Conservation (phyloP, 2,329 filamentous ascomycete genomes). For the Penicillium hesseltinei region DNA sequence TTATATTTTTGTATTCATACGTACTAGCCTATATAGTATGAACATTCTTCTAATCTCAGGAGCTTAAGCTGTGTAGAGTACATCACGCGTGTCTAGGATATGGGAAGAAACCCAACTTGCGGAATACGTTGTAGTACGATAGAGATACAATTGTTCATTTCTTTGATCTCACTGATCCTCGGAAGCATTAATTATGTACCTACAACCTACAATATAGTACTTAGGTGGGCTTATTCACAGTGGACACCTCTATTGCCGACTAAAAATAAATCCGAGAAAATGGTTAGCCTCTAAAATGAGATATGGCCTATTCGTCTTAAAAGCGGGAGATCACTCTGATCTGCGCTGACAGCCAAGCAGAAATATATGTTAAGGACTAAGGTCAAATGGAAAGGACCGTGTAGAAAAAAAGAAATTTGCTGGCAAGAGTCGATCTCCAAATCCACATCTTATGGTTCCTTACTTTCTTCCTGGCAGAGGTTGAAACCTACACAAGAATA, state of each 20-base stretch:
- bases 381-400: not conserved
- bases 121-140: not conserved
- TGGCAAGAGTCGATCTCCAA: not conserved
- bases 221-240: not conserved
- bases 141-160: not conserved
- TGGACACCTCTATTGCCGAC: not conserved
- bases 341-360: not conserved
- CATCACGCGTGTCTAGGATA: not conserved
- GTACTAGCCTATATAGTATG: not conserved
- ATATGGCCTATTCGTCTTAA: not conserved
- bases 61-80: not conserved
- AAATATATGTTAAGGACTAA: not conserved
- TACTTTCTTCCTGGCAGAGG: not conserved
- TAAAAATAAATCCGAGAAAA: not conserved
- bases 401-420: not conserved
- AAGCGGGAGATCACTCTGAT: conserved; percentile 9
- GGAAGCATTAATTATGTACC: not conserved
- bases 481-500: not conserved
- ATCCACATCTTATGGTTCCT: not conserved
- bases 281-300: not conserved
- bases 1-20: not conserved
- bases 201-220: not conserved
- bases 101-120: not conserved
- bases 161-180: not conserved
- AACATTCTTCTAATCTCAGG: not conserved